Conservation (phyloP, 495 filamentous ascomycete species). For the Sabuloglossum arenarium region DNA sequence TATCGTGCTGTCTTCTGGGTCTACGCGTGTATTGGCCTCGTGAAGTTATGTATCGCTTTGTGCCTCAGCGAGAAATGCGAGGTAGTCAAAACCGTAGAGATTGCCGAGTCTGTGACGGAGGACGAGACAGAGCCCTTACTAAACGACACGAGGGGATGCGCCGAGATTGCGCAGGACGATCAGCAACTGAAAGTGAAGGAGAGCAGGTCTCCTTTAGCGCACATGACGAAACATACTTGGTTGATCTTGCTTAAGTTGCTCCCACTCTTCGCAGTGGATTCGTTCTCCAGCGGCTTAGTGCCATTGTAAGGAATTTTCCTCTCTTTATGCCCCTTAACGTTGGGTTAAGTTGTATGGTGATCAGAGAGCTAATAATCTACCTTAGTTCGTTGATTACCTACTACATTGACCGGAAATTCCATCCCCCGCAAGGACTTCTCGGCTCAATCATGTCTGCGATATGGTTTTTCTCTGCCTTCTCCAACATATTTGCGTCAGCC, state of each 20-base stretch:
- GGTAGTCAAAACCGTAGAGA: slow-evolving; percentile 6
- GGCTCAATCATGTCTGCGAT: slow-evolving; percentile 48
- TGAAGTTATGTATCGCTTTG: slow-evolving; percentile 43
- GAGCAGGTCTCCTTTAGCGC: background rate
- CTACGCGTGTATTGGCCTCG: slow-evolving; percentile 42
- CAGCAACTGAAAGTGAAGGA: background rate
- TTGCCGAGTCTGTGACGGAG: slow-evolving; percentile 12
- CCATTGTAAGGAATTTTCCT: slow-evolving; percentile 29
- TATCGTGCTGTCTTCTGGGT: slow-evolving; percentile 50
- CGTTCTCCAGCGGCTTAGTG: slow-evolving; percentile 58
- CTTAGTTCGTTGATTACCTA: slow-evolving; percentile 46
- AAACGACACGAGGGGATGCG: background rate
- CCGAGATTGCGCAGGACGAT: background rate
- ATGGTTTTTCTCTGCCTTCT: slow-evolving; percentile 41
- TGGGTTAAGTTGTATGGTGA: background rate
- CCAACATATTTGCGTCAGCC: slow-evolving; percentile 52
- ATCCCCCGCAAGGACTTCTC: slow-evolving; percentile 42
- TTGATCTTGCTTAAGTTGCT: slow-evolving; percentile 47
- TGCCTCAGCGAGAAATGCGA: slow-evolving; percentile 41
- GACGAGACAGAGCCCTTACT: slow-evolving; percentile 9
- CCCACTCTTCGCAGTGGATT: slow-evolving; percentile 58
- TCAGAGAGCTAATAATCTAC: background rate
- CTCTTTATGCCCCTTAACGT: background rate
- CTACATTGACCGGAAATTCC: slow-evolving; percentile 60
- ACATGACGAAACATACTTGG: slow-evolving; percentile 34